Base-by-base conservation (phyloP, 179 eudicot genomes). In the Sideroxylon spinosum region DNA sequence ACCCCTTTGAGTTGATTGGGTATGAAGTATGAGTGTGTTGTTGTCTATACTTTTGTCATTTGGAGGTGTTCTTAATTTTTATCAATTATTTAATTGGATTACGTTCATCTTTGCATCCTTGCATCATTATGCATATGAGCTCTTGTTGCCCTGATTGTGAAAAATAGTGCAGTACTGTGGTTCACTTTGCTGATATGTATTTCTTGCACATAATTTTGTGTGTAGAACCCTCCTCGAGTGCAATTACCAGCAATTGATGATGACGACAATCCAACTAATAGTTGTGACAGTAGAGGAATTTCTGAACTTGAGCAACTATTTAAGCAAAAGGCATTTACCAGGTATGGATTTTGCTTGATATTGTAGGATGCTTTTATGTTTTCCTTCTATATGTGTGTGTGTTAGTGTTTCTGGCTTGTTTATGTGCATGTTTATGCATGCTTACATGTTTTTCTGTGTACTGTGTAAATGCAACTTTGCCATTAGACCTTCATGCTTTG, bases 301-400 rank as follows among this genome's bases (percentile, higher is more conserved):
- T 83, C 88, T 28, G 94, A 91, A 69, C 93, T 95, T 68, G 97
- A 91, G 85, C 90, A 86, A 68, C 71, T 88, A 73, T 73, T 95
- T 73, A 91, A 90, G 87, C 88, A 89, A 68, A 95, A 88, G 85
- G 90, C 92, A 0, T 95, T 93, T 86, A 87, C 91, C 82, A 90
- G 97, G 98, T 87, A 73, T 28, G 26, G 56, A 10, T 55, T 53
- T 26, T 14, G 46, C 48, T 26, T 55, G 22, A 52, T 72, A 26
- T 26, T 52, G 14, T 56, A 3, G 19, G n/a, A 13, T 8, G n/a
- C 28, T 23, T 59, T 67, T 25, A 23, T 55, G 16, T 0, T 17
- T 9, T 52, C 1, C 14, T 0, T 28, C n/a, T 49, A 0, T 49
- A 0, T 12, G 11, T 7, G 52, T 12, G 19, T 4, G 3, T 19